Percentiles rank a stretch among this genome's conserved stretches.
These are phyloP conservation scores for Tetradesmus lagerheimii DNA, from an alignment of 139 green algal genomes.

Conservation along the genomic window DNA sequence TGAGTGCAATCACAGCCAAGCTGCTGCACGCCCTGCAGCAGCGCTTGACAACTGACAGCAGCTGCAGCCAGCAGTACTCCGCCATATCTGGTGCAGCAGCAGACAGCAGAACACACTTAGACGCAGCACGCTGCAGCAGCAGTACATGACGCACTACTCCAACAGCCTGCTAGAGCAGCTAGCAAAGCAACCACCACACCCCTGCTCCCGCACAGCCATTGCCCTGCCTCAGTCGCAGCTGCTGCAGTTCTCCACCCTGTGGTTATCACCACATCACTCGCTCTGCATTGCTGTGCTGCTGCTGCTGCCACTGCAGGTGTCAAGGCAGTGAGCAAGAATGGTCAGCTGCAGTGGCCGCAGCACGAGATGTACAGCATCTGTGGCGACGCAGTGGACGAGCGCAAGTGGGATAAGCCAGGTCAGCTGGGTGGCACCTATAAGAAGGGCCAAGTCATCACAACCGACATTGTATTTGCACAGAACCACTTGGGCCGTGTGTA, in stretches of 20 bases:
- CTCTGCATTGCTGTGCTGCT: neutral
- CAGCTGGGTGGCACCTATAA: neutral
- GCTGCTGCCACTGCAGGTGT: slow-evolving; percentile 14
- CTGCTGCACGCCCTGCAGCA: neutral
- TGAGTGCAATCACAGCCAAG: neutral
- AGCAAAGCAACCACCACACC: no score
- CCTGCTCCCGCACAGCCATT: neutral
- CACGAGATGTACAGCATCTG: slow-evolving; percentile 38
- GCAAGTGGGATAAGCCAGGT: slow-evolving; percentile 35
- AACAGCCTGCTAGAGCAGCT: no score
- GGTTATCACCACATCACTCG: neutral
- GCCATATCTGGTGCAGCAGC: no score
- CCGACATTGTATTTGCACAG: slow-evolving; percentile 48
- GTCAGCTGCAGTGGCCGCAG: slow-evolving; percentile 37
- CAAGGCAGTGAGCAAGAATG: neutral
- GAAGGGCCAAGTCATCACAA: slow-evolving; percentile 21
- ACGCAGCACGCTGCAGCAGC: no score
- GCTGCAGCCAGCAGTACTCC: neutral
- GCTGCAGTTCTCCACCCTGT: neutral
- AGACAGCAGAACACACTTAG: no score
- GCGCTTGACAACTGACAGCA: neutral
- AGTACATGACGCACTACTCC: no score
- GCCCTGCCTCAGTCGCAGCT: neutral
- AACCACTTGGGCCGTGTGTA: slow-evolving; percentile 46
- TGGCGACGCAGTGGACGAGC: slow-evolving; percentile 33